Evolutionary conservation across 2,329 filamentous ascomycete genomes (phyloP), one percentile per base, ranked within the genome.

Genomic region (Fusarium oligoseptatum): DNA sequence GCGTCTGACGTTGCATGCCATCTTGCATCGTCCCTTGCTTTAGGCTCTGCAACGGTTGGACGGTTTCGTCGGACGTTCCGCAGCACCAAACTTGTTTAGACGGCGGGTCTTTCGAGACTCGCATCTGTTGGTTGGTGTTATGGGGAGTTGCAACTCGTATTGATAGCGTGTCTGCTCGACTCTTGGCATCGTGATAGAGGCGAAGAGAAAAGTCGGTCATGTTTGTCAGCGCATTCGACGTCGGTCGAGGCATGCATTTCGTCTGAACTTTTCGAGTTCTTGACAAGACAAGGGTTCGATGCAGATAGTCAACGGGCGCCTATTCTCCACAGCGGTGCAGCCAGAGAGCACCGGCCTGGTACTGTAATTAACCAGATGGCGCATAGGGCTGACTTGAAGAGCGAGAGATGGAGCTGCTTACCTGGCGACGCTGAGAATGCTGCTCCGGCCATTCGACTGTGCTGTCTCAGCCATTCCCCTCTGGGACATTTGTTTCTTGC

Each of bases 11-110:
- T 24, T 22, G 43, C 24, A 27, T 34, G 43, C 27, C 57, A 55
- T 56, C 66, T 52, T 60, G 66, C 52, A 45, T 37, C 55, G 66
- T 65, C 61, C 66, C 61, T 65, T 60, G 66, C 61, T 22, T 65
- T 64, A 64, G 65, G 50, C 60, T 12, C 34, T 39, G 48, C 22
- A 64, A 39, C 45, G 48, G 45, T 32, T 37, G 45, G 45, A 34
- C 22, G 34, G 24, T 37, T 63, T 55, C 12, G 48, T 52, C 34
- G 45, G 45, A 34, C 32, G 34, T 63, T 55, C 60, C 34, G 60
- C 12, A 52, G 60, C 24, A 39, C 37, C 41, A 24, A 63, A 29
- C 39, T 20, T 17, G 22, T 34, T 22, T 37, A 10, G 52, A 24
- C 8, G 56, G 36, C 34, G 22, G 56, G 56, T 58, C 48, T 55